Conservation (phyloP, 768 basidiomycete species). For the Lactifluus volemus region DNA sequence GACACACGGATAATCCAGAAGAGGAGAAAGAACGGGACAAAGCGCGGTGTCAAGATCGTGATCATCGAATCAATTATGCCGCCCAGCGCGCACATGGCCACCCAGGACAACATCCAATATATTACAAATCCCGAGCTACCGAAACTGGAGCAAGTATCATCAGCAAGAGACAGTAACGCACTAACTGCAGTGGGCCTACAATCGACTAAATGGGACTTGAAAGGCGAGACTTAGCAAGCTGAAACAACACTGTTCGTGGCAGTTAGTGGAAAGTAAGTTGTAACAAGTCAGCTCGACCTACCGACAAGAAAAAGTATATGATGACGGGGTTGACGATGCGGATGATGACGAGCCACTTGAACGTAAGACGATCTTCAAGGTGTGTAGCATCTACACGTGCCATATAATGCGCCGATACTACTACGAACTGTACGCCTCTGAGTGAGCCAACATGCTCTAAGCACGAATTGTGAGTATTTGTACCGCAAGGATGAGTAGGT, state of each 20-base stretch:
- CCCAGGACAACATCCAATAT: slow-evolving; percentile 60
- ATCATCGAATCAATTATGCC: slow-evolving; percentile 53
- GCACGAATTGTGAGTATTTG: slow-evolving; percentile 2
- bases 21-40: slow-evolving; percentile 53
- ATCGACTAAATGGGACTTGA: slow-evolving; percentile 44
- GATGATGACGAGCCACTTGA: slow-evolving; percentile 32
- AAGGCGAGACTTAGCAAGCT: slow-evolving; percentile 53
- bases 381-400: slow-evolving; percentile 31
- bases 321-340: slow-evolving; percentile 33
- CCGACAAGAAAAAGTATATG: slow-evolving; percentile 31
- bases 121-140: slow-evolving; percentile 47
- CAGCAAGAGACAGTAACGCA: neutral
- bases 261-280: neutral
- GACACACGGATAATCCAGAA: slow-evolving; percentile 52
- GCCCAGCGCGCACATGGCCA: slow-evolving; percentile 50
- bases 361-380: slow-evolving; percentile 31
- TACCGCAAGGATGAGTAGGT: slow-evolving; percentile 26
- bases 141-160: slow-evolving; percentile 28
- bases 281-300: neutral
- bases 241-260: slow-evolving; percentile 39
- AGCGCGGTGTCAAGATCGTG: slow-evolving; percentile 43
- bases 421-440: neutral
- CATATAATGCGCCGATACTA: slow-evolving; percentile 20
- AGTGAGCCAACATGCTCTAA: neutral
- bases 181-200: slow-evolving; percentile 25